phyloP scores from a whole-genome alignment of 805 yeast genomes.

The Brettanomyces bruxellensis region DNA sequence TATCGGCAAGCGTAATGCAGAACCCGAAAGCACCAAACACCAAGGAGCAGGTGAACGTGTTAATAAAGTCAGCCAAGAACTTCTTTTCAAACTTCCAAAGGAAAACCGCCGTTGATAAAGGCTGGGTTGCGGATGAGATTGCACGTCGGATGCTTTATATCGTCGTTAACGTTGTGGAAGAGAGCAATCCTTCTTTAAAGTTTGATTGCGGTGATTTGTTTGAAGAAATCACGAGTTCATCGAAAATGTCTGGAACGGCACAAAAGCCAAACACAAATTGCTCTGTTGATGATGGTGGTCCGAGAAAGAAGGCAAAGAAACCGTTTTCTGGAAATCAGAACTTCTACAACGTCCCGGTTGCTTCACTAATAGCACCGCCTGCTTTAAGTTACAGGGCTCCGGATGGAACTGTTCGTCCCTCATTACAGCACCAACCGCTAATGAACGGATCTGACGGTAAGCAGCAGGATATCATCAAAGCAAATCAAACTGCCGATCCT shows the following conservation, averaged over 20 bases:
- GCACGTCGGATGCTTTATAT: slow-evolving; percentile 16
- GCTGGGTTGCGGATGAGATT: slow-evolving; percentile 12
- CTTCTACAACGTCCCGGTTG: slow-evolving; percentile 5
- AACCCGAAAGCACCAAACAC: slow-evolving; percentile 8
- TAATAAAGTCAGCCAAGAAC: slow-evolving; percentile 11
- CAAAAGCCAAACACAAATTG: neutral
- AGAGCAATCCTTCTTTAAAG: slow-evolving; percentile 6
- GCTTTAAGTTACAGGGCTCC: slow-evolving; percentile 2
- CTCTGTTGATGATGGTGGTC: neutral
- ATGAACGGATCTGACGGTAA: no score
- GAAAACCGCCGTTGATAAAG: slow-evolving; percentile 4
- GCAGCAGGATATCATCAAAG: no score
- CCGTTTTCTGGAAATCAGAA: neutral
- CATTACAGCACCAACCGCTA: neutral
- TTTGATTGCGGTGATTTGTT: slow-evolving; percentile 15
- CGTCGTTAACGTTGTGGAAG: slow-evolving; percentile 11
- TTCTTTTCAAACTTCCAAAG: slow-evolving; percentile 10
- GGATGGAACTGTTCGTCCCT: neutral
- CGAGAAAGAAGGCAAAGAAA: neutral
- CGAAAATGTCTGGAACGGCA: neutral
- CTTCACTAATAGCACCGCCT: slow-evolving; percentile 9
- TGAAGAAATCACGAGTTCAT: slow-evolving; percentile 6
- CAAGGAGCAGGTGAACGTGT: slow-evolving; percentile 16
- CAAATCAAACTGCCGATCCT: neutral
- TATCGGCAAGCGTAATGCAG: slow-evolving; percentile 20